Conservation (phyloP, 2,329 filamentous ascomycete genomes). For the Pseudogymnoascus sp. region DNA sequence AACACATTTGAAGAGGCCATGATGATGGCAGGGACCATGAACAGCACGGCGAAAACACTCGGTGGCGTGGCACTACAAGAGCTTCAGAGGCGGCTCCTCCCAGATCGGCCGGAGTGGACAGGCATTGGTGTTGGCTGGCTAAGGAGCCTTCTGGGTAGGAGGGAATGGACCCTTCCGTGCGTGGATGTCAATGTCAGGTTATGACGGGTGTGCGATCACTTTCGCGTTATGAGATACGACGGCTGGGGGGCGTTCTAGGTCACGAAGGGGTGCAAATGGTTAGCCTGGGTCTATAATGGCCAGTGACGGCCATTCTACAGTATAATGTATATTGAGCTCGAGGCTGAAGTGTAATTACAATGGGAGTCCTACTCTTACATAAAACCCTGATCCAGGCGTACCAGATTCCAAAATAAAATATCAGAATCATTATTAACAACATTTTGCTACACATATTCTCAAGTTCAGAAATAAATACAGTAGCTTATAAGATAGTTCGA, state of each 20-base stretch:
- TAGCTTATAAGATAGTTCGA: background rate
- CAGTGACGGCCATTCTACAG: background rate
- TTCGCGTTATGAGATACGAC: constrained; percentile 9
- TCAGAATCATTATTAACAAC: background rate
- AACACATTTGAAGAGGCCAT: constrained; percentile 30
- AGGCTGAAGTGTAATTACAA: background rate
- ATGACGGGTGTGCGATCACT: constrained; percentile 30
- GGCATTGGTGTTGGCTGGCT: constrained; percentile 81
- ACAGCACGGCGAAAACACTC: constrained; percentile 62
- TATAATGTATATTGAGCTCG: constrained; percentile 6
- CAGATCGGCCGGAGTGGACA: constrained; percentile 58
- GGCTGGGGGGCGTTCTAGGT: background rate
- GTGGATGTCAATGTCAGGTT: constrained; percentile 80
- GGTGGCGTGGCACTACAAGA: constrained; percentile 61
- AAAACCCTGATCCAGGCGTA: background rate
- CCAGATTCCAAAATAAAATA: background rate
- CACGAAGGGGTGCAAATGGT: background rate
- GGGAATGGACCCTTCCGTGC: constrained; percentile 87
- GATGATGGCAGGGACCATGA: constrained; percentile 39
- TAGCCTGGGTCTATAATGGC: background rate
- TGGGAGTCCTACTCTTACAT: background rate
- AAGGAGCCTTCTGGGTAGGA: constrained; percentile 67
- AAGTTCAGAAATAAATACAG: background rate
- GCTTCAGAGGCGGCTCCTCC: constrained; percentile 40
- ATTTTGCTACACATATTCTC: background rate